phyloP scores from a whole-genome alignment of 2,329 filamentous ascomycete genomes.

The Colletotrichum sp. region DNA sequence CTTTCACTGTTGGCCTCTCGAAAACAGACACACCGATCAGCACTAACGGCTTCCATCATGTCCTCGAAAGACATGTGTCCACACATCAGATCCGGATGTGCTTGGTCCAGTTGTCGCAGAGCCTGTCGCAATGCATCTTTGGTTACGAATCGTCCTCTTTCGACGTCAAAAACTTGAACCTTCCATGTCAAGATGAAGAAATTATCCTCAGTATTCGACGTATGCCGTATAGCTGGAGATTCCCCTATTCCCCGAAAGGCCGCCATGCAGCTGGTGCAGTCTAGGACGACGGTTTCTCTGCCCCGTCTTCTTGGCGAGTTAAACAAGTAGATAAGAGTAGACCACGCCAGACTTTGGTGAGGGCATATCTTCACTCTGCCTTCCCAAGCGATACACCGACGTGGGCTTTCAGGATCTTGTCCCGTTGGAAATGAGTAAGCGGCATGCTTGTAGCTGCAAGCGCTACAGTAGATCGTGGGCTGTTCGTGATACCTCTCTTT shows the following conservation, averaged over 20 bases:
- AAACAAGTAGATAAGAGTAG: background rate
- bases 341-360: background rate
- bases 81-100: background rate
- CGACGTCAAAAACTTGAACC: rapidly evolving
- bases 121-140: background rate
- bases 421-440: background rate
- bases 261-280: background rate
- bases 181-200: background rate
- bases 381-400: background rate
- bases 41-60: background rate
- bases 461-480: background rate
- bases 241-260: background rate
- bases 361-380: background rate
- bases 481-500: background rate
- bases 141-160: background rate
- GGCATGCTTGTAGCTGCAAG: background rate
- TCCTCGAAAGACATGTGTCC: background rate
- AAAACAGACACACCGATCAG: background rate
- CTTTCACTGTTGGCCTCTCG: background rate
- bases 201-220: rapidly evolving
- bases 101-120: background rate
- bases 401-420: background rate
- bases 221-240: background rate
- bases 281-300: rapidly evolving
- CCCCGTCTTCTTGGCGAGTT: rapidly evolving